These are phyloP conservation scores for Gaultheria prostrata DNA, from an alignment of 148 eudicot species.

Conservation along the genomic window DNA sequence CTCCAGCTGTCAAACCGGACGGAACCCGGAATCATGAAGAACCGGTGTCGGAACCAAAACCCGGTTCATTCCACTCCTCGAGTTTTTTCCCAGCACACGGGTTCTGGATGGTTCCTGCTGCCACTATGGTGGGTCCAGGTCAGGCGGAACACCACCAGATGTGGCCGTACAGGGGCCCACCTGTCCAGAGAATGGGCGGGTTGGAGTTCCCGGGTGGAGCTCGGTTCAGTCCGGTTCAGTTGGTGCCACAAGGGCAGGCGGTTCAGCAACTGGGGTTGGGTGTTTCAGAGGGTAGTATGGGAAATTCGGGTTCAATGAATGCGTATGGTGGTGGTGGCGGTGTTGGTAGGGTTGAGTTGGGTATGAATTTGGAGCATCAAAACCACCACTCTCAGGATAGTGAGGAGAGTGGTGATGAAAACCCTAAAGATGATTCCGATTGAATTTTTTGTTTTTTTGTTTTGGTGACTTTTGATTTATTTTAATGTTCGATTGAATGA, in stretches of 20 bases:
- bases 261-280: slow-evolving; percentile 31
- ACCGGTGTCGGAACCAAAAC: slow-evolving; percentile 22
- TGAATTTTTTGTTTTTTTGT: background rate
- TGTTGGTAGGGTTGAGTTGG: slow-evolving; percentile 28
- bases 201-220: slow-evolving; percentile 29
- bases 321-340: slow-evolving; percentile 13
- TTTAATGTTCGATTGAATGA: background rate
- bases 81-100: slow-evolving; percentile 26
- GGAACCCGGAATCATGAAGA: slow-evolving; percentile 10
- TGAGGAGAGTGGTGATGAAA: slow-evolving; percentile 30
- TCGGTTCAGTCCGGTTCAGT: slow-evolving; percentile 30
- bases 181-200: slow-evolving; percentile 29
- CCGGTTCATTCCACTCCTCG: slow-evolving; percentile 24
- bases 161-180: slow-evolving; percentile 34
- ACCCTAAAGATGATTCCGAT: slow-evolving; percentile 22
- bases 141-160: slow-evolving; percentile 23
- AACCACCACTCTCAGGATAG: slow-evolving; percentile 11
- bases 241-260: slow-evolving; percentile 27
- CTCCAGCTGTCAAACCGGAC: slow-evolving; percentile 14
- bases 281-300: slow-evolving; percentile 25
- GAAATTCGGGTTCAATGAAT: slow-evolving; percentile 28
- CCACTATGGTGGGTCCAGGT: slow-evolving; percentile 6
- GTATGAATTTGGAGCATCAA: slow-evolving; percentile 36
- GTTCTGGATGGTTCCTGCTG: slow-evolving; percentile 40
- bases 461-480: background rate